These are phyloP conservation scores for Rheum nobile DNA, from an alignment of 148 eudicot genomes.

Conservation along the genomic window DNA sequence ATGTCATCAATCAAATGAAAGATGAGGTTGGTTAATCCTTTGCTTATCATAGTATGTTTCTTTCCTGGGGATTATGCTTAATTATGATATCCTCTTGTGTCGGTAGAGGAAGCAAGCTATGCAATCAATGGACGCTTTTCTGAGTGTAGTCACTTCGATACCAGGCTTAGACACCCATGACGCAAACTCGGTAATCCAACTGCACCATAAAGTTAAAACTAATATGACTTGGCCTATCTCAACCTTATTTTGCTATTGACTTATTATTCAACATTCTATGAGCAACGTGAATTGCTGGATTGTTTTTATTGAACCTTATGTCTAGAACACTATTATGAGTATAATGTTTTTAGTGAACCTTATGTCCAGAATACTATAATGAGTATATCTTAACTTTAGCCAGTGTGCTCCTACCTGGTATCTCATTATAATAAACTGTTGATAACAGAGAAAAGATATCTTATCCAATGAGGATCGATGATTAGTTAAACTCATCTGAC, in stretches of 20 bases:
- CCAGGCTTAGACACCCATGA: slow-evolving; percentile 88
- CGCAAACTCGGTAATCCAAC: slow-evolving; percentile 63
- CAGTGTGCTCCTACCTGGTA: not conserved
- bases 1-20: slow-evolving; percentile 58
- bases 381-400: not conserved
- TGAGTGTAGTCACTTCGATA: slow-evolving; percentile 72
- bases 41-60: not conserved
- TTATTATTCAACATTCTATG: not conserved
- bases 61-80: not conserved
- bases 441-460: too few species aligned
- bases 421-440: too few species aligned
- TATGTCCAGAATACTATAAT: not conserved
- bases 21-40: slow-evolving; percentile 49
- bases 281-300: not conserved
- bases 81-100: not conserved
- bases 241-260: not conserved
- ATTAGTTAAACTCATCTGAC: not conserved
- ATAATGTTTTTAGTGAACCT: not conserved
- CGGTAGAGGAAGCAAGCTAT: slow-evolving; percentile 68
- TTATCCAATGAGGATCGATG: too few species aligned
- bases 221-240: not conserved
- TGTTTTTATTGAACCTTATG: not conserved
- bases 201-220: not conserved
- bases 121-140: slow-evolving; percentile 65
- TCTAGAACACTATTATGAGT: too few species aligned